Percentiles rank a stretch among this genome's conserved stretches.
These are phyloP conservation scores for Solanum lycopersicoides DNA, from an alignment of 257 asterid genomes.

Conservation along the genomic window DNA sequence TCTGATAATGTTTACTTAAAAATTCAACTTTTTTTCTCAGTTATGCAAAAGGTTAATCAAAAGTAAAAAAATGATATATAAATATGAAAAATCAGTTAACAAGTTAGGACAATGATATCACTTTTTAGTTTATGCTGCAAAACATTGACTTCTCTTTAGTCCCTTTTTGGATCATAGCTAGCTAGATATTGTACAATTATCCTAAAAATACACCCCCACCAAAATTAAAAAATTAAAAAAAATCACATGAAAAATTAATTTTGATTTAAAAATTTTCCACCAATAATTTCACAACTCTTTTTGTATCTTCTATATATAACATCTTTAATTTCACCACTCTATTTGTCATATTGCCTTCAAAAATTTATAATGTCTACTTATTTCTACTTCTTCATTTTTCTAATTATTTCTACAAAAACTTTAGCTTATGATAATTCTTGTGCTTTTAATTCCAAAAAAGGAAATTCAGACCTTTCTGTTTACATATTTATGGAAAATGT, in stretches of 20 bases:
- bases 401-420: constrained; percentile 11
- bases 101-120: neutral
- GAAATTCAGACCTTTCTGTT: constrained; percentile 52
- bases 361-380: neutral
- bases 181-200: neutral
- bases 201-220: neutral
- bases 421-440: constrained; percentile 48
- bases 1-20: neutral
- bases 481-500: constrained; percentile 70
- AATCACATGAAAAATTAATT: neutral
- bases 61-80: neutral
- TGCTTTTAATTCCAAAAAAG: constrained; percentile 10
- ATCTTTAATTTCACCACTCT: neutral
- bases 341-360: neutral
- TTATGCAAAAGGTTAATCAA: neutral
- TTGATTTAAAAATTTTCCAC: neutral
- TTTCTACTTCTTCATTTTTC: constrained; percentile 15
- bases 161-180: neutral
- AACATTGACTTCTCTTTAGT: neutral
- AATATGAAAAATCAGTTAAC: neutral
- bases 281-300: neutral
- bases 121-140: neutral
- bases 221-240: too few relatives aligned
- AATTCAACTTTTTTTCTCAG: neutral
- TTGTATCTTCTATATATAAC: neutral